Evolutionary conservation across 352 stramenopile species (phyloP), one percentile per base, ranked within the genome.

Genomic region (Saprolegnia parasitica): DNA sequence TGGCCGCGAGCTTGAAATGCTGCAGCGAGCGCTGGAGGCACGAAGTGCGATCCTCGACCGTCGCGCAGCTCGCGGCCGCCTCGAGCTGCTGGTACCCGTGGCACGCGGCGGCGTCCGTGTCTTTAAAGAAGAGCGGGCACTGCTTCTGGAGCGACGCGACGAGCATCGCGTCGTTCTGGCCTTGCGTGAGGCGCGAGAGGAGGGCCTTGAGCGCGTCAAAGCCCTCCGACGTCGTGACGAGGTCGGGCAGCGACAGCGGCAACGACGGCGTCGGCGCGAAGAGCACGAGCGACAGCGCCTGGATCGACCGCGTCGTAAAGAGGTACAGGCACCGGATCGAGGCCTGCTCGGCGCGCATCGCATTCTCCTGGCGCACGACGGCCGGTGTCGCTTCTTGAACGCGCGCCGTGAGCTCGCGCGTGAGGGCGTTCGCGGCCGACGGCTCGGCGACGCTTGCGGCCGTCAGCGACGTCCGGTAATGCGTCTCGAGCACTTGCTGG

Each of bases 51-150:
- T 81, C 83, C 57, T 82, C 81, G 4, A 57, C 84, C 76, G 0
- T 84, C 83, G 49, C 84, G 89, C 20, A 95, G 72, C 65, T 92
- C 91, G 0, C 54, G 23, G 87, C 87, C 68, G 83, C 85, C 8
- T 84, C 87, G n/a, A 95, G 66, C 29, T 79, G 89, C 76, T 88
- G 87, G 75, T 92, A 93, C 10, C 87, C 87, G 56, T 95, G 87
- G 71, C 92, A 93, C 68, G 92, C 82, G 77, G 81, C 90, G 52
- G 92, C 60, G 37, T 95, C 87, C 23, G 80, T 79, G 26, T 93
- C 84, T 3, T 82, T 89, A 66, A 95, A 95, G 67, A 87, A 92
- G 21, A 83, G 88, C 20, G 87, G 87, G 40, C 87, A 93, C 75
- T 95, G 83, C 42, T 91, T 82, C 10, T 81, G 82, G n/a, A 95